Conservation (phyloP, 768 basidiomycete genomes). For the Exidia glandulosa region DNA sequence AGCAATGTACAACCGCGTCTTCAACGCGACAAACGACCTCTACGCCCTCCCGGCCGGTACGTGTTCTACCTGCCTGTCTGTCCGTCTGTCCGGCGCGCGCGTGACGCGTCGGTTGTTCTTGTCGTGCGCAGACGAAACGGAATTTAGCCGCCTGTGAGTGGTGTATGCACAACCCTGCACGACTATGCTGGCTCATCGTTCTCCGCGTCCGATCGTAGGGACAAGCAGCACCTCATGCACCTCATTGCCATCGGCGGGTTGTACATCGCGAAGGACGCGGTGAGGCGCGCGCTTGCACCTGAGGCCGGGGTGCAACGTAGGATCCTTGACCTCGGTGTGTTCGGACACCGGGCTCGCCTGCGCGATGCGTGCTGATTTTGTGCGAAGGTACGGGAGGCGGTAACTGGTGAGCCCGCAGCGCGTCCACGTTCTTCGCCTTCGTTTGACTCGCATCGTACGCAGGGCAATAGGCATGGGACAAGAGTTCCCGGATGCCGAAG, state of each 20-base stretch:
- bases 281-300: constrained; percentile 18
- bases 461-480: constrained; percentile 25
- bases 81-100: not conserved
- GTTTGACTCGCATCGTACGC: not conserved
- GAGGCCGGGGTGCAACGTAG: constrained; percentile 13
- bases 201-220: not conserved
- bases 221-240: constrained; percentile 2
- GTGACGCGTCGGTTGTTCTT: not conserved
- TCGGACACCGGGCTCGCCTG: not conserved
- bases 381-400: constrained; percentile 19
- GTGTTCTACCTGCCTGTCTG: too few species aligned
- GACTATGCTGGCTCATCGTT: not conserved
- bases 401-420: constrained; percentile 16
- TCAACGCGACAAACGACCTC: constrained; percentile 2
- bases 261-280: constrained; percentile 16
- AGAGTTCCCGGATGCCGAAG: constrained; percentile 21
- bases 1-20: not conserved
- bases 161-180: not conserved
- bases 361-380: not conserved
- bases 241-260: constrained; percentile 11
- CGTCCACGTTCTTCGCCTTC: not conserved
- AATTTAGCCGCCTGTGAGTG: not conserved
- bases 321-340: constrained; percentile 17
- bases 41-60: constrained; percentile 2
- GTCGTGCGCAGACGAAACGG: not conserved